Evolutionary conservation across 2,329 filamentous ascomycete genomes (phyloP).

Genomic region (Paecilomyces fulvus): DNA sequence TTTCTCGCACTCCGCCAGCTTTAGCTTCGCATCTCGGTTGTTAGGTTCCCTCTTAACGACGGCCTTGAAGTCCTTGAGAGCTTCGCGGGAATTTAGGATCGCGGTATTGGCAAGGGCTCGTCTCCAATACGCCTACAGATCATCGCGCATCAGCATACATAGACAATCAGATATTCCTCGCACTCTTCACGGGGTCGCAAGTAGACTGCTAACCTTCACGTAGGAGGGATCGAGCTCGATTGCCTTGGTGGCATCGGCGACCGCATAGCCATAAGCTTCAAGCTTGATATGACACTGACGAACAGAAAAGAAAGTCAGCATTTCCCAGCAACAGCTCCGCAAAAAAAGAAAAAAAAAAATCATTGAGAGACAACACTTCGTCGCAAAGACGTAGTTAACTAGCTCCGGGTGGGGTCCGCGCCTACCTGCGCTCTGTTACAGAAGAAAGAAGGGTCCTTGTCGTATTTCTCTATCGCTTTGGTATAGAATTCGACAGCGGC

Average conservation of each 20-base stretch:
- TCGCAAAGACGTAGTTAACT: constrained; percentile 29
- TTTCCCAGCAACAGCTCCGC: background rate
- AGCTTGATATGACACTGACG: constrained; percentile 83
- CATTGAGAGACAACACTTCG: constrained; percentile 18
- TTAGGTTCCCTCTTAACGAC: constrained; percentile 78
- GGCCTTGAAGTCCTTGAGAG: constrained; percentile 82
- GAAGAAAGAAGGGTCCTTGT: constrained; percentile 79
- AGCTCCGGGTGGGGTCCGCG: constrained; percentile 9
- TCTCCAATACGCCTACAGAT: constrained; percentile 75
- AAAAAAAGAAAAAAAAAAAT: background rate
- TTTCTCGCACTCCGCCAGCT: constrained; percentile 88
- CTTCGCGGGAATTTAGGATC: constrained; percentile 80
- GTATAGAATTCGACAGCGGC: constrained; percentile 74
- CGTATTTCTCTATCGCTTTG: constrained; percentile 76
- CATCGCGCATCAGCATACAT: background rate
- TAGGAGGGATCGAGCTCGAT: constrained; percentile 82
- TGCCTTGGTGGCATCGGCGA: constrained; percentile 82
- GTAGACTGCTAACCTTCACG: constrained; percentile 59
- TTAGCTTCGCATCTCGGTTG: constrained; percentile 86
- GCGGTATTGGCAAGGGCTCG: constrained; percentile 86
- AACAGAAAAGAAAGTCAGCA: constrained; percentile 8
- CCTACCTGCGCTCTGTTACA: constrained; percentile 89
- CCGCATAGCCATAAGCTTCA: constrained; percentile 88
- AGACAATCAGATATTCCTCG: background rate
- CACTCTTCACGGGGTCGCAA: background rate